Percentiles rank a stretch among this genome's conserved stretches.
phyloP scores from a whole-genome alignment of 345 rosid species.

The Citrus medica region DNA sequence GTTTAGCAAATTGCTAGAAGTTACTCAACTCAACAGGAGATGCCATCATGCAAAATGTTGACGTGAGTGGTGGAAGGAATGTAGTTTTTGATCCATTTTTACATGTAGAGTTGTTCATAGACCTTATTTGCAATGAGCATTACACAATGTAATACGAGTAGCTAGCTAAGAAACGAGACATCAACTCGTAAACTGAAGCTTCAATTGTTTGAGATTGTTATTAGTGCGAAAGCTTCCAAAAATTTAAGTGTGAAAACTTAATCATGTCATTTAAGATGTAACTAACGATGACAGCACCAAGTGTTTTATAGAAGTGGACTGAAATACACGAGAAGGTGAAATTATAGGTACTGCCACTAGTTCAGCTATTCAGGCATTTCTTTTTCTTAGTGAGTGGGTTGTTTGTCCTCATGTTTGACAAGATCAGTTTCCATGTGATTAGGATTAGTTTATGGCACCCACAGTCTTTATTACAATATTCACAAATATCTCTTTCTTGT shows the following conservation, averaged over 20 bases:
- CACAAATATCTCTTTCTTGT: slow-evolving; percentile 15
- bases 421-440: slow-evolving; percentile 38
- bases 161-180: neutral
- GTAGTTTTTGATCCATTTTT: neutral
- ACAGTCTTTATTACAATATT: slow-evolving; percentile 24
- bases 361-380: slow-evolving; percentile 1
- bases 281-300: neutral
- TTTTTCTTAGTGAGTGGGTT: neutral
- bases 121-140: neutral
- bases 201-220: neutral
- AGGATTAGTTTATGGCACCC: slow-evolving; percentile 32
- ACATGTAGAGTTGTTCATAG: neutral
- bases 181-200: neutral
- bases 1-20: neutral
- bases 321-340: neutral
- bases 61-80: neutral
- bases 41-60: neutral
- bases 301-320: neutral
- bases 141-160: too few relatives aligned
- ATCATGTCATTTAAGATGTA: neutral
- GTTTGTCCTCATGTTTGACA: slow-evolving; percentile 27
- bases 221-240: neutral
- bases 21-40: neutral
- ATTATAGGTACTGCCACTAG: neutral
- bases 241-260: neutral